These are phyloP conservation scores for Aureobasidium mangrovei DNA, from an alignment of 2,329 filamentous ascomycete genomes.

Conservation along the genomic window DNA sequence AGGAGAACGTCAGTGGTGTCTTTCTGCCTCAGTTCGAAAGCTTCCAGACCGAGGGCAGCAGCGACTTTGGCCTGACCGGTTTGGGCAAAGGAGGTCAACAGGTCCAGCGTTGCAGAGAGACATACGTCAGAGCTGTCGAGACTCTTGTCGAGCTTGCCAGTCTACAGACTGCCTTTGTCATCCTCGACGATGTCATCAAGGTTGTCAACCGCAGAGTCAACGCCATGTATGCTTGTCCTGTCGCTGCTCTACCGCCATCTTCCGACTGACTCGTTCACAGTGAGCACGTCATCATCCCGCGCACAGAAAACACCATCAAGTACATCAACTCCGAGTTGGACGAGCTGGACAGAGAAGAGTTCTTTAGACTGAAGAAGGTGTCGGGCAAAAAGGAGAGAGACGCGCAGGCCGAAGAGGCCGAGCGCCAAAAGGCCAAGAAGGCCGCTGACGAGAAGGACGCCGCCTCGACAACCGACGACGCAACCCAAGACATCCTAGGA, in stretches of 20 bases:
- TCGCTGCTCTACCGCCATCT: constrained; percentile 16
- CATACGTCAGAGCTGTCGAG: constrained; percentile 91
- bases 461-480: constrained; percentile 15
- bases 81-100: constrained; percentile 96
- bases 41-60: constrained; percentile 78
- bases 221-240: constrained; percentile 63
- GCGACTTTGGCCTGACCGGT: constrained; percentile 93
- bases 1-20: constrained; percentile 97
- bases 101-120: constrained; percentile 89
- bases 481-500: constrained; percentile 27
- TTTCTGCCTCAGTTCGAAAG: constrained; percentile 89
- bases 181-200: constrained; percentile 97
- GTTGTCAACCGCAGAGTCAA: constrained; percentile 97
- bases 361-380: constrained; percentile 94
- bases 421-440: constrained; percentile 21
- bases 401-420: constrained; percentile 31
- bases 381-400: constrained; percentile 58
- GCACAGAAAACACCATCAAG: constrained; percentile 99
- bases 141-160: constrained; percentile 91
- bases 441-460: constrained; percentile 14
- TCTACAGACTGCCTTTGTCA: constrained; percentile 95
- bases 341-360: constrained; percentile 94
- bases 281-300: constrained; percentile 91
- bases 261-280: constrained; percentile 33
- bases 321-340: constrained; percentile 99